phyloP scores from a whole-genome alignment of 192 early-diverging fungal genomes.

The Coemansia sp. region DNA sequence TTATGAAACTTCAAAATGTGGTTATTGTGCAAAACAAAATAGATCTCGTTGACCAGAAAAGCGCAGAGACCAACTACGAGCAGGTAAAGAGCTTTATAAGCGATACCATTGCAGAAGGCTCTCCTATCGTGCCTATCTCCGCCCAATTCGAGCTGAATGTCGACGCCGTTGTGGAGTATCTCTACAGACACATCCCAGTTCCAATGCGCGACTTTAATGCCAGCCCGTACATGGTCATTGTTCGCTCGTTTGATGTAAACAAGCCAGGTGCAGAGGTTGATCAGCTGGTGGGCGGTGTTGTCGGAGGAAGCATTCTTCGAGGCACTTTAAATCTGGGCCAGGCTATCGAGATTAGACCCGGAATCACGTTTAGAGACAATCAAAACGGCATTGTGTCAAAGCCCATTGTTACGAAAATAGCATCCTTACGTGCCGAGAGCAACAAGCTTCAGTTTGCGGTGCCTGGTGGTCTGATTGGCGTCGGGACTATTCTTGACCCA shows the following conservation, averaged over 20 bases:
- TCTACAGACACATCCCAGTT: slow-evolving; percentile 94
- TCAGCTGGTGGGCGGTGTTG: slow-evolving; percentile 94
- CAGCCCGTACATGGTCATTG: slow-evolving; percentile 91
- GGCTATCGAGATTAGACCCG: slow-evolving; percentile 95
- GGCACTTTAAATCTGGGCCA: slow-evolving; percentile 89
- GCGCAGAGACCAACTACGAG: slow-evolving; percentile 84
- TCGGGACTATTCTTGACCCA: slow-evolving; percentile 95
- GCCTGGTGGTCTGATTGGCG: slow-evolving; percentile 98
- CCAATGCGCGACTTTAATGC: slow-evolving; percentile 91
- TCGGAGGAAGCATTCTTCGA: slow-evolving; percentile 92
- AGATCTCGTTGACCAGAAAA: slow-evolving; percentile 91
- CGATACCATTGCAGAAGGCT: slow-evolving; percentile 90
- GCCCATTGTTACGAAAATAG: slow-evolving; percentile 86
- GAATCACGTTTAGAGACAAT: slow-evolving; percentile 85
- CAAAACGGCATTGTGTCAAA: slow-evolving; percentile 78
- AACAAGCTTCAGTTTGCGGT: slow-evolving; percentile 97
- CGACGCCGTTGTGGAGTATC: slow-evolving; percentile 96
- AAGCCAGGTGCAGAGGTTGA: slow-evolving; percentile 94
- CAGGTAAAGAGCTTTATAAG: slow-evolving; percentile 91
- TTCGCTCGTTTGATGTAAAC: slow-evolving; percentile 98
- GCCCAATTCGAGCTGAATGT: slow-evolving; percentile 99
- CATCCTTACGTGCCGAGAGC: slow-evolving; percentile 81
- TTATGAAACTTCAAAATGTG: slow-evolving; percentile 96
- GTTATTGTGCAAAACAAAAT: slow-evolving; percentile 99
- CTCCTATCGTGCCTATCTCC: slow-evolving; percentile 96